Percentiles rank a stretch among this genome's conserved stretches.
phyloP scores from a whole-genome alignment of 192 early-diverging fungal genomes.

The Diversispora eburnea region DNA sequence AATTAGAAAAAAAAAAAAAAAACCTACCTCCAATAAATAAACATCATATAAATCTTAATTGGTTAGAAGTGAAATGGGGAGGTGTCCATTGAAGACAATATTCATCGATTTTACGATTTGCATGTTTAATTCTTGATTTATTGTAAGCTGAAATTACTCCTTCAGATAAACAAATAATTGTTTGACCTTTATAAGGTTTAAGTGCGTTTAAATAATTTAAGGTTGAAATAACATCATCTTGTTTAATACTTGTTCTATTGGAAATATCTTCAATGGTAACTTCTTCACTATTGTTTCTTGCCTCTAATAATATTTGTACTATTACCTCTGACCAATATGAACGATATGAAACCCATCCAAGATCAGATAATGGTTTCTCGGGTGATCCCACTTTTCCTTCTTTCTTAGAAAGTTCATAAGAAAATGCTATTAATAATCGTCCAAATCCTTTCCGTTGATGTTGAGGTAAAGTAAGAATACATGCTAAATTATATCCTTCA shows the following conservation, averaged over 20 bases:
- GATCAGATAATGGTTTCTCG: constrained; percentile 96
- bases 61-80: constrained; percentile 71
- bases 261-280: constrained; percentile 89
- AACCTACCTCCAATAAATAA: too few relatives aligned
- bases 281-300: constrained; percentile 61
- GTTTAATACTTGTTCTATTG: constrained; percentile 77
- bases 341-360: constrained; percentile 91
- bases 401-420: constrained; percentile 93
- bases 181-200: constrained; percentile 87
- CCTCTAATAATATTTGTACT: constrained; percentile 68
- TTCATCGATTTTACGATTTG: constrained; percentile 74
- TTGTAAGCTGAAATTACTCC: constrained; percentile 80
- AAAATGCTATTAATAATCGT: constrained; percentile 89
- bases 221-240: constrained; percentile 89
- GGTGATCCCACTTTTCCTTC: constrained; percentile 94
- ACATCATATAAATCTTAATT: constrained; percentile 65
- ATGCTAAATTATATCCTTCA: constrained; percentile 97
- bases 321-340: constrained; percentile 94
- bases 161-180: constrained; percentile 84
- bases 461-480: constrained; percentile 97
- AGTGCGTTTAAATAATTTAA: constrained; percentile 84
- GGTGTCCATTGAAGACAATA: constrained; percentile 77
- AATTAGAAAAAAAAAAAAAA: too few relatives aligned
- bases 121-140: constrained; percentile 68
- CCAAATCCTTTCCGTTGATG: constrained; percentile 96